These are phyloP conservation scores for Neurospora sp. DNA, from an alignment of 2,329 filamentous ascomycete species.

Conservation along the genomic window DNA sequence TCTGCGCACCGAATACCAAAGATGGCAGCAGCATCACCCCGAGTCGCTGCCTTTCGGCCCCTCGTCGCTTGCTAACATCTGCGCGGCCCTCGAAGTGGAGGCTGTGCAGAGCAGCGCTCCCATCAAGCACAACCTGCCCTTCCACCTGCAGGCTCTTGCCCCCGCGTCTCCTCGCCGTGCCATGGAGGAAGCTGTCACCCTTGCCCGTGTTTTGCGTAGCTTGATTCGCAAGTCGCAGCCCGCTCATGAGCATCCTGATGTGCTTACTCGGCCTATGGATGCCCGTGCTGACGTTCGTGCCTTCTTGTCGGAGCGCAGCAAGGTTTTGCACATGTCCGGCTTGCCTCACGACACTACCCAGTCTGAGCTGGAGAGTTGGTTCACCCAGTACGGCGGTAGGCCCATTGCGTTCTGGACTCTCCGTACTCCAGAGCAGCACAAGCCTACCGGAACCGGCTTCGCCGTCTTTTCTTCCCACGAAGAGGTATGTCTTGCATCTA, in stretches of 20 bases:
- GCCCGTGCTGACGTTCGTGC: constrained; percentile 91
- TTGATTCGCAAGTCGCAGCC: constrained; percentile 95
- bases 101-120: constrained; percentile 94
- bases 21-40: constrained; percentile 97
- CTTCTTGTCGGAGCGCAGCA: constrained; percentile 92
- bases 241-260: constrained; percentile 84
- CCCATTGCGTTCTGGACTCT: constrained; percentile 99
- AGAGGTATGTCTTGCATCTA: constrained; percentile 57
- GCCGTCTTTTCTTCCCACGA: constrained; percentile 98
- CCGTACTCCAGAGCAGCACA: constrained; percentile 95
- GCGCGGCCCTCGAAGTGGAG: constrained; percentile 94
- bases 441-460: constrained; percentile 97
- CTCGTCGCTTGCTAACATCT: constrained; percentile 93
- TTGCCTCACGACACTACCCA: constrained; percentile 97
- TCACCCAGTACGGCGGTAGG: constrained; percentile 94
- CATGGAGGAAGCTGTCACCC: constrained; percentile 94
- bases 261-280: constrained; percentile 91
- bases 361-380: constrained; percentile 98
- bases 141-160: constrained; percentile 91
- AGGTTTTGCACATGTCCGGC: constrained; percentile 96
- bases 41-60: constrained; percentile 95
- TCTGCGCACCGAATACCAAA: constrained; percentile 91
- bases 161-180: constrained; percentile 91
- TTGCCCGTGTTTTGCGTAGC: constrained; percentile 83
- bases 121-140: constrained; percentile 97